Percentiles rank a stretch among this genome's conserved stretches.
These are phyloP conservation scores for Pulveroboletus sp. DNA, from an alignment of 768 basidiomycete genomes.

Conservation along the genomic window DNA sequence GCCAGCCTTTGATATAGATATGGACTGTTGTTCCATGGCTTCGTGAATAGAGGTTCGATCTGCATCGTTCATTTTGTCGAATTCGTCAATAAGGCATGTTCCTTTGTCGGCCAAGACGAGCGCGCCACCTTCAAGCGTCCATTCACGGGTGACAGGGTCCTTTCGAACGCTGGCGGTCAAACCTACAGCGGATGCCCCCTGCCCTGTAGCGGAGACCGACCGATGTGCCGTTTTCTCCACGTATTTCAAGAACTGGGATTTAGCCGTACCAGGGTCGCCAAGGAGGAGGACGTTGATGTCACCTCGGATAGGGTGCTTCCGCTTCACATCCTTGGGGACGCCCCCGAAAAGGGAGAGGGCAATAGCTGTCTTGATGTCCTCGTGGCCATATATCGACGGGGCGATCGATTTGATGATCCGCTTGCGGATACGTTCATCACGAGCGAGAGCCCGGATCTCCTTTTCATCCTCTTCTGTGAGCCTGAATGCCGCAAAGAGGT, in stretches of 20 bases:
- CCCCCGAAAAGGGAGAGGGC: constrained; percentile 95
- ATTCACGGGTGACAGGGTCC: constrained; percentile 95
- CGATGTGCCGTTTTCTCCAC: constrained; percentile 98
- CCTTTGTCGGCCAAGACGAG: constrained; percentile 99
- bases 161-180: constrained; percentile 98
- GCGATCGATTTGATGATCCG: constrained; percentile 98
- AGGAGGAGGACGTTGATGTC: constrained; percentile 97
- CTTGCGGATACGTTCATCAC: constrained; percentile 93
- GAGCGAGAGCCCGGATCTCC: constrained; percentile 82
- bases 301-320: constrained; percentile 93
- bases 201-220: constrained; percentile 97
- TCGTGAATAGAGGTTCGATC: constrained; percentile 99
- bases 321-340: constrained; percentile 92
- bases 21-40: constrained; percentile 99
- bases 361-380: constrained; percentile 97
- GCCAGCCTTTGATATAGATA: constrained; percentile 98
- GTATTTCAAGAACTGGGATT: constrained; percentile 98
- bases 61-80: constrained; percentile 99
- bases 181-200: constrained; percentile 98
- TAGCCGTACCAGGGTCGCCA: constrained; percentile 98
- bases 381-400: constrained; percentile 98
- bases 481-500: constrained; percentile 96
- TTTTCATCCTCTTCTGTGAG: constrained; percentile 96
- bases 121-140: constrained; percentile 98
- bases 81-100: constrained; percentile 96